A percentile compares a stretch with the other conserved stretches of the same genome.
These are phyloP conservation scores for Leccinum rimulosum DNA, from an alignment of 768 basidiomycete genomes.

Conservation along the genomic window DNA sequence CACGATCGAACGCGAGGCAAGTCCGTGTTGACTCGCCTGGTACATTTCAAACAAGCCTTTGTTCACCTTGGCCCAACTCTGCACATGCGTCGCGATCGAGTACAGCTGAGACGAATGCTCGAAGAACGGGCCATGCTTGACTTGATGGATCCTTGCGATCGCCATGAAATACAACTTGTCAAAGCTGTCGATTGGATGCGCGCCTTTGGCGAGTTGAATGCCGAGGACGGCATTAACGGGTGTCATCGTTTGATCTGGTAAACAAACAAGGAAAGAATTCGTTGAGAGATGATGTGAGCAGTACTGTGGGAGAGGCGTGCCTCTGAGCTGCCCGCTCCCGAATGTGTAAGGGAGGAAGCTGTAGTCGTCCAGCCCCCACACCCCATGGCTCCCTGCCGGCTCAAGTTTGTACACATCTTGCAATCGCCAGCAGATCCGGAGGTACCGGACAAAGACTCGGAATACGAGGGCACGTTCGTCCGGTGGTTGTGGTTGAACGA, in stretches of 20 bases:
- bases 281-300: constrained; percentile 1
- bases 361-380: constrained; percentile 96
- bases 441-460: constrained; percentile 73
- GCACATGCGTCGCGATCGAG: constrained; percentile 83
- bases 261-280: not conserved
- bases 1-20: not conserved
- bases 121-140: constrained; percentile 85
- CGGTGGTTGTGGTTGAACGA: constrained; percentile 52
- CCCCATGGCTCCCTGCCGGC: constrained; percentile 96
- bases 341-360: constrained; percentile 87
- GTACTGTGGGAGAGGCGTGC: constrained; percentile 33
- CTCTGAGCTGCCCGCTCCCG: constrained; percentile 86
- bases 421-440: constrained; percentile 77
- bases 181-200: constrained; percentile 21
- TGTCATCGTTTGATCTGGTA: constrained; percentile 57
- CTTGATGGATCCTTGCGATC: constrained; percentile 72
- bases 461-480: constrained; percentile 63
- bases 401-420: constrained; percentile 90
- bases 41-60: constrained; percentile 95
- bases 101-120: constrained; percentile 91
- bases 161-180: constrained; percentile 82
- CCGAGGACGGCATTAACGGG: constrained; percentile 63
- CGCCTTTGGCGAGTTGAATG: constrained; percentile 39
- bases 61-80: constrained; percentile 90
- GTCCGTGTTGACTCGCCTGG: constrained; percentile 46